Conservation (phyloP, 2,329 filamentous ascomycete genomes). For the Epichloe scottii region DNA sequence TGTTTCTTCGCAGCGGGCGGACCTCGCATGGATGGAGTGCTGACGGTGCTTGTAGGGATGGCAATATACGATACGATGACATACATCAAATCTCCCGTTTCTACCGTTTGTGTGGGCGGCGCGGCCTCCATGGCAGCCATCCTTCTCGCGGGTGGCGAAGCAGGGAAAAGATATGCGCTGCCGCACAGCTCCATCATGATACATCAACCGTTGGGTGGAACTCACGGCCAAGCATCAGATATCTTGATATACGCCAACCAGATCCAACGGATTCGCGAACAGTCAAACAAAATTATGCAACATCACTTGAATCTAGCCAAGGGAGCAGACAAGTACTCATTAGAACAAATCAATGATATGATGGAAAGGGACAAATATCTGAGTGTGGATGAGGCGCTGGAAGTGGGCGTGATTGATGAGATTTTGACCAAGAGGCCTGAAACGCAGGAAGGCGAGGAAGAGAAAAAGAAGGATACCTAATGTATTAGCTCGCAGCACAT, state of each 20-base stretch:
- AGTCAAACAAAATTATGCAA: slow-evolving; percentile 84
- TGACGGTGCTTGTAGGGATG: slow-evolving; percentile 31
- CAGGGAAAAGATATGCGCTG: slow-evolving; percentile 75
- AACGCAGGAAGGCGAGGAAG: slow-evolving; percentile 19
- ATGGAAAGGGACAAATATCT: slow-evolving; percentile 98
- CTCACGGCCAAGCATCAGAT: slow-evolving; percentile 55
- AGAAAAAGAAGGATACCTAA: slow-evolving; percentile 3
- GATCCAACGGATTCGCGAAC: slow-evolving; percentile 73
- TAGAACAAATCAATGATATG: slow-evolving; percentile 79
- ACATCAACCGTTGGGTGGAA: slow-evolving; percentile 79
- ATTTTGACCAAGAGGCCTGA: slow-evolving; percentile 57
- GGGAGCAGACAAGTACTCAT: slow-evolving; percentile 59
- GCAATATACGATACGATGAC: slow-evolving; percentile 99
- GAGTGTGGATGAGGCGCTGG: slow-evolving; percentile 74
- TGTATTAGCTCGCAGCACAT: background rate
- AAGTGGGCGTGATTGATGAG: slow-evolving; percentile 85
- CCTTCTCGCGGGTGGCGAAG: slow-evolving; percentile 71
- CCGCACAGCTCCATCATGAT: slow-evolving; percentile 97
- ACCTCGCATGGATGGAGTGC: background rate
- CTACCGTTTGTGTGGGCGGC: slow-evolving; percentile 88
- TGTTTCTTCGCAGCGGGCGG: slow-evolving; percentile 2
- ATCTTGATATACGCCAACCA: slow-evolving; percentile 97
- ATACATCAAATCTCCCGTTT: slow-evolving; percentile 87
- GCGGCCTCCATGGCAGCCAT: slow-evolving; percentile 92
- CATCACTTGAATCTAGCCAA: slow-evolving; percentile 69